Evolutionary conservation across 768 basidiomycete species (phyloP).

Genomic region (Trametes villosa): DNA sequence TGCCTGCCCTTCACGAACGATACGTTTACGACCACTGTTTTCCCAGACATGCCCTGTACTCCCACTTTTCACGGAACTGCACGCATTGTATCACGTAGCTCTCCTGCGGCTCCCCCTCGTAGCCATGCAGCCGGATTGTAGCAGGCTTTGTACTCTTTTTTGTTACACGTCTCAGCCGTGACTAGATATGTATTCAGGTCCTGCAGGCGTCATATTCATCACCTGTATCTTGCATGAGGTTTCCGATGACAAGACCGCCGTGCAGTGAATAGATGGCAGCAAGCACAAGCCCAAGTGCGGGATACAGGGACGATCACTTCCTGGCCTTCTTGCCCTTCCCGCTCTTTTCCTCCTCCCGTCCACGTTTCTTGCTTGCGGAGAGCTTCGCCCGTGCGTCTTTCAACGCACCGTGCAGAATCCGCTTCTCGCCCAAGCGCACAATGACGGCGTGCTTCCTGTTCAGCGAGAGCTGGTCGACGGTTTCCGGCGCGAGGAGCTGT

Average conservation of each 20-base stretch:
- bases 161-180: not conserved
- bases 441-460: constrained; percentile 66
- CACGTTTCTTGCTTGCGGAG: constrained; percentile 17
- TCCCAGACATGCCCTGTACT: not conserved
- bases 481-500: constrained; percentile 38
- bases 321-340: constrained; percentile 23
- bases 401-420: constrained; percentile 50
- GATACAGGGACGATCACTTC: not conserved
- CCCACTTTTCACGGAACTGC: not conserved
- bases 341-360: constrained; percentile 19
- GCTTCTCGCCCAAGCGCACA: constrained; percentile 82
- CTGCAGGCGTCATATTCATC: too few relatives aligned
- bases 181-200: too few relatives aligned
- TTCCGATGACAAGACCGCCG: too few relatives aligned
- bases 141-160: not conserved
- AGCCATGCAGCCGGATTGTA: not conserved
- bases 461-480: constrained; percentile 35
- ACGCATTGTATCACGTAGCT: constrained; percentile 4
- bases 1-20: not conserved
- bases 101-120: not conserved
- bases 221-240: too few relatives aligned
- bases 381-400: constrained; percentile 7
- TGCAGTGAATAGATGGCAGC: not conserved
- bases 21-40: not conserved
- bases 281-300: not conserved